Conservation (phyloP, 306 rosid genomes). For the Medicago ruthenica region DNA sequence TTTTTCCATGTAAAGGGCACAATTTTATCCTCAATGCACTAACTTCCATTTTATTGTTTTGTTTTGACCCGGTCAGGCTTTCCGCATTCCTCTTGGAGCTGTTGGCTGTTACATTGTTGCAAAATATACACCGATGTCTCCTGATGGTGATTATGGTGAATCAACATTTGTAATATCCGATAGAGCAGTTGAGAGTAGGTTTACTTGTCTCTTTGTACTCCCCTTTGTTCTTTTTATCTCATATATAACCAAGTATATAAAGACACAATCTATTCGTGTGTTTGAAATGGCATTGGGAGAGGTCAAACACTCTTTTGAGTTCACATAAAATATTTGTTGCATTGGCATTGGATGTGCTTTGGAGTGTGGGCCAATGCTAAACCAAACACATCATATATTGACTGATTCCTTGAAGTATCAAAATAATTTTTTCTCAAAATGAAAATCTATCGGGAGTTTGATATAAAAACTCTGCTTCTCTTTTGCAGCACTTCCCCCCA, state of each 20-base stretch:
- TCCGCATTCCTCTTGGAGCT: constrained; percentile 96
- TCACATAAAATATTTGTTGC: neutral
- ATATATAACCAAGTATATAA: constrained; percentile 21
- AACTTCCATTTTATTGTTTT: constrained; percentile 35
- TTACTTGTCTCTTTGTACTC: constrained; percentile 30
- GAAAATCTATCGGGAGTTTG: constrained; percentile 2
- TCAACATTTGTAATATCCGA: constrained; percentile 80
- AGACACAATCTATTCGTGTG: constrained; percentile 4
- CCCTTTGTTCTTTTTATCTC: constrained; percentile 30
- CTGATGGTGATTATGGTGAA: constrained; percentile 91
- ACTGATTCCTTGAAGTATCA: constrained; percentile 15
- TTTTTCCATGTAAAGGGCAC: neutral
- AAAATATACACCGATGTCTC: constrained; percentile 82
- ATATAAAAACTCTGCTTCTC: constrained; percentile 30
- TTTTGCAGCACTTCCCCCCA: constrained; percentile 92
- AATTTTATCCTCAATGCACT: constrained; percentile 12
- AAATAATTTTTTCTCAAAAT: constrained; percentile 24
- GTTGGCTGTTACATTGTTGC: constrained; percentile 90
- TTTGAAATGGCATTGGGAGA: neutral
- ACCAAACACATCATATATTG: neutral
- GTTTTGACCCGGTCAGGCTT: constrained; percentile 63
- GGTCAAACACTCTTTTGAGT: neutral
- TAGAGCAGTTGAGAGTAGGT: constrained; percentile 85
- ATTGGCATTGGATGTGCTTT: neutral
- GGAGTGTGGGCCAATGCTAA: neutral